Conservation (phyloP, 805 yeast species). For the Metschnikowia corniflorae region DNA sequence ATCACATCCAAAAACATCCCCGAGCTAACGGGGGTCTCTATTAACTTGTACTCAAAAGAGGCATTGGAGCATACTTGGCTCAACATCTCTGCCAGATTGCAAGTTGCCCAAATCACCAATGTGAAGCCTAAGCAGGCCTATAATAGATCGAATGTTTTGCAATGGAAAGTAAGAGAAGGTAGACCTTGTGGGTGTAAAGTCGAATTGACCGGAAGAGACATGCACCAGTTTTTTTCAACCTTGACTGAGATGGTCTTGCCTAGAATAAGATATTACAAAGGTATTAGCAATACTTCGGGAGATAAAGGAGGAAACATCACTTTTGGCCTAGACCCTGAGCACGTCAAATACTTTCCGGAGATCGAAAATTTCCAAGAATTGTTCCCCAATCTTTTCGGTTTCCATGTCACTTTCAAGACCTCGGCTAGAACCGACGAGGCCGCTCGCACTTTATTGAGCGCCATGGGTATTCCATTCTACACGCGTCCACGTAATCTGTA, state of each 20-base stretch:
- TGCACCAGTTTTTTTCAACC: slow-evolving; percentile 82
- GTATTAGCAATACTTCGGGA: slow-evolving; percentile 73
- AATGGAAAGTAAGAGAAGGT: slow-evolving; percentile 85
- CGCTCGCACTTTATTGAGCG: slow-evolving; percentile 81
- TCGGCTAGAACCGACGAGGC: slow-evolving; percentile 86
- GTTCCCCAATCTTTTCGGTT: slow-evolving; percentile 84
- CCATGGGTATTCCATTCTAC: slow-evolving; percentile 74
- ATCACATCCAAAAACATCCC: slow-evolving; percentile 73
- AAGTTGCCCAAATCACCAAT: slow-evolving; percentile 93
- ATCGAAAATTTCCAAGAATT: slow-evolving; percentile 84
- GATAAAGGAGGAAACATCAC: slow-evolving; percentile 83
- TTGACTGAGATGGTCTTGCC: slow-evolving; percentile 91
- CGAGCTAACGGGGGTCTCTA: slow-evolving; percentile 56
- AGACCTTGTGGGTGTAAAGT: slow-evolving; percentile 89
- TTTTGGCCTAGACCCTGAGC: slow-evolving; percentile 76
- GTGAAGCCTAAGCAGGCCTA: slow-evolving; percentile 69
- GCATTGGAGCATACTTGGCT: slow-evolving; percentile 68
- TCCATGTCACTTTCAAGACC: slow-evolving; percentile 82
- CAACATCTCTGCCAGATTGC: slow-evolving; percentile 72
- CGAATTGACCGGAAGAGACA: slow-evolving; percentile 70
- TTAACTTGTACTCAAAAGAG: slow-evolving; percentile 74
- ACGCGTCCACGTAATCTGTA: slow-evolving; percentile 17
- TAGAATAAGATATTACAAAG: slow-evolving; percentile 81
- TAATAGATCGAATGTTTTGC: slow-evolving; percentile 75
- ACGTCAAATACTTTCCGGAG: slow-evolving; percentile 85